Percentiles rank a stretch among this genome's conserved stretches.
These are phyloP conservation scores for Ophiostoma fasciatum DNA, from an alignment of 2,329 filamentous ascomycete species.

Conservation along the genomic window DNA sequence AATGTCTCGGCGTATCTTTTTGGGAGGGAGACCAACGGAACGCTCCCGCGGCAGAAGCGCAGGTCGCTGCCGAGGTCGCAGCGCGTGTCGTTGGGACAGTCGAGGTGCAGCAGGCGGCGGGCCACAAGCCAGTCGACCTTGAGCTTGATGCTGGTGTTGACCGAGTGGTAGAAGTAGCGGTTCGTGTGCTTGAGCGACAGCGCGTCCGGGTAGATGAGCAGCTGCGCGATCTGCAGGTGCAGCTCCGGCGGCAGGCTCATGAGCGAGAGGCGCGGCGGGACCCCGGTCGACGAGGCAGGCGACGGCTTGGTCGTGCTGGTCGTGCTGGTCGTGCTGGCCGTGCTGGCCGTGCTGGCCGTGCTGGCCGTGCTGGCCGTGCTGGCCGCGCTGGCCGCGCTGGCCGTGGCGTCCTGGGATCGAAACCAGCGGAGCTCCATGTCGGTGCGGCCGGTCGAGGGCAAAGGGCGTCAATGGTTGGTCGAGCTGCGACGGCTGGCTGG, in stretches of 20 bases:
- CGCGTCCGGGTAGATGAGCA: conserved; percentile 55
- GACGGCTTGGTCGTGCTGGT: not conserved
- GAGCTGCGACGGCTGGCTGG: too few relatives aligned
- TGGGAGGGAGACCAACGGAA: conserved; percentile 27
- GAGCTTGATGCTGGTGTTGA: conserved; percentile 49
- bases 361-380: not conserved
- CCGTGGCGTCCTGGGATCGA: too few relatives aligned
- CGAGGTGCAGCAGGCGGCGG: conserved; percentile 45
- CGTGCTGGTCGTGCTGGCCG: not conserved
- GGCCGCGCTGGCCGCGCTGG: too few relatives aligned
- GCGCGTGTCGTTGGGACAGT: conserved; percentile 44
- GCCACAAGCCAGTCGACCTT: conserved; percentile 58
- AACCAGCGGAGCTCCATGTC: too few relatives aligned
- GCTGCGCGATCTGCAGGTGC: conserved; percentile 44
- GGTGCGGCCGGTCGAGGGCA: too few relatives aligned
- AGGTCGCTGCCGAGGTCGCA: conserved; percentile 46
- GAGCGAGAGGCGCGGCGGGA: conserved; percentile 17
- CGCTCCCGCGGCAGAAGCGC: conserved; percentile 44
- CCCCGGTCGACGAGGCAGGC: too few relatives aligned
- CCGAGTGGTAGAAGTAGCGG: conserved; percentile 46
- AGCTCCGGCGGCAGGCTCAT: conserved; percentile 48
- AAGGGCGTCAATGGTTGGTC: too few relatives aligned
- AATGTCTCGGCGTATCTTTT: not conserved
- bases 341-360: not conserved
- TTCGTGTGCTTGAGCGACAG: conserved; percentile 54